phyloP scores from a whole-genome alignment of 2,329 filamentous ascomycete species.

The Talaromyces sp. region DNA sequence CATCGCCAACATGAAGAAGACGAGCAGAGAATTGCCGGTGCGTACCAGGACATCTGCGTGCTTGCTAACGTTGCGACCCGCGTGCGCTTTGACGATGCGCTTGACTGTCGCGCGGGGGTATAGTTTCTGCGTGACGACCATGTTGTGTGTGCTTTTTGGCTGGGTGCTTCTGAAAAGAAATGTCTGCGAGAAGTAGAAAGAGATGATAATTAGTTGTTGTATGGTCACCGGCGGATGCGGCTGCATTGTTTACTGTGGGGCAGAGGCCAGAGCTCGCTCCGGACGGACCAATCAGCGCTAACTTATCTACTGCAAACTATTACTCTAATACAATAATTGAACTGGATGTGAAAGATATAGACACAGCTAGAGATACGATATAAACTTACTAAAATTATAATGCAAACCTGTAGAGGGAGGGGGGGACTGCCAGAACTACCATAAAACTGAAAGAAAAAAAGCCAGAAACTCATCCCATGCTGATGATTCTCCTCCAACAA shows the following conservation, averaged over 20 bases:
- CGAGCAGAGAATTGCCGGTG: not conserved
- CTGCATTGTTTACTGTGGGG: not conserved
- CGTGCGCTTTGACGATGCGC: conserved; percentile 85
- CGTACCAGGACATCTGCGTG: conserved; percentile 78
- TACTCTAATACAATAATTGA: not conserved
- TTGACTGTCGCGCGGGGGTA: conserved; percentile 82
- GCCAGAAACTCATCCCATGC: too few relatives aligned
- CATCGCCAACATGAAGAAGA: too few relatives aligned
- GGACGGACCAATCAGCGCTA: not conserved
- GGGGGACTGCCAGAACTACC: too few relatives aligned
- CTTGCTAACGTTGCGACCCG: conserved; percentile 72
- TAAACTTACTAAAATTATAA: too few relatives aligned
- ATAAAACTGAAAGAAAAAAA: not conserved
- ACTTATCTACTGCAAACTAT: not conserved
- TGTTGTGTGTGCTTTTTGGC: conserved; percentile 21
- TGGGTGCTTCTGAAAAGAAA: not conserved
- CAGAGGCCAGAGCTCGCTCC: not conserved
- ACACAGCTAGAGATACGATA: too few relatives aligned
- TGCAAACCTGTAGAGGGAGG: too few relatives aligned
- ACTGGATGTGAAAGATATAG: not conserved
- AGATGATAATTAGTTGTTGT: not conserved
- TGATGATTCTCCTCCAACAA: too few relatives aligned
- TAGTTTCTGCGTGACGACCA: conserved; percentile 64
- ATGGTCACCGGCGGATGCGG: too few relatives aligned
- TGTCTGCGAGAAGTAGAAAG: not conserved